Base-by-base conservation (phyloP, 495 filamentous ascomycete species). In the Apiosordaria backusii region DNA sequence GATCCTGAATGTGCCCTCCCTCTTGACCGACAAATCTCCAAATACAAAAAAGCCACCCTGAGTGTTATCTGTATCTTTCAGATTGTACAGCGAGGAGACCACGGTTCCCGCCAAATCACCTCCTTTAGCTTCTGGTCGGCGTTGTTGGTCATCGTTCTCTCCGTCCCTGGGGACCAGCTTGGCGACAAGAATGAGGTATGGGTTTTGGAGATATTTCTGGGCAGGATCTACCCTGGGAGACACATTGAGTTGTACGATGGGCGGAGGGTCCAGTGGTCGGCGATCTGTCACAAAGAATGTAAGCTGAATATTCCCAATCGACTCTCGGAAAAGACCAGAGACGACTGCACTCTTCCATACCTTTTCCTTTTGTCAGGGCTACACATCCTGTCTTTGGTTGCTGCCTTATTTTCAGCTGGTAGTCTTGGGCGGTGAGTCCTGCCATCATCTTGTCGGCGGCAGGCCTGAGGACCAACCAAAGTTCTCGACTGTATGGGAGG, bases 31-130 rank as follows among this genome's bases (percentile, higher is more conserved):
- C 19, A 99, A 79, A 76, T 99, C 95, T 5, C 91, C 90, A 78
- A 97, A 98, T n/a, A 98, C 91, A 67, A 99, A 98, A 80, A 96
- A 99, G 1, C 90, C 93, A 15, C 92, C 93, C 83, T 97, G 94
- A 85, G 72, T 86, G 76, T 99, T 97, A 74, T 94, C 87, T 16
- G 90, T 86, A 75, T 98, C 93, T 77, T 98, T 98, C 67, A 98
- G 79, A 60, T 92, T 86, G 78, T 99, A 93, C 61, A 97, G 84
- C 24, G 95, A 99, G 21, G 95, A 98, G 26, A 94, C 92, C 62
- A 94, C 79, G 22, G 90, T 92, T 23, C 95, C 95, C 25, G 77
- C 74, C 68, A 83, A 71, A 58, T 79, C 74, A 66, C 80, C 81
- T 60, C 88, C 87, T 57, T 97, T 83, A 13, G 87, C 64, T 16